These are phyloP conservation scores for Hypomyces rosellus DNA, from an alignment of 2,329 filamentous ascomycete genomes.

Conservation along the genomic window DNA sequence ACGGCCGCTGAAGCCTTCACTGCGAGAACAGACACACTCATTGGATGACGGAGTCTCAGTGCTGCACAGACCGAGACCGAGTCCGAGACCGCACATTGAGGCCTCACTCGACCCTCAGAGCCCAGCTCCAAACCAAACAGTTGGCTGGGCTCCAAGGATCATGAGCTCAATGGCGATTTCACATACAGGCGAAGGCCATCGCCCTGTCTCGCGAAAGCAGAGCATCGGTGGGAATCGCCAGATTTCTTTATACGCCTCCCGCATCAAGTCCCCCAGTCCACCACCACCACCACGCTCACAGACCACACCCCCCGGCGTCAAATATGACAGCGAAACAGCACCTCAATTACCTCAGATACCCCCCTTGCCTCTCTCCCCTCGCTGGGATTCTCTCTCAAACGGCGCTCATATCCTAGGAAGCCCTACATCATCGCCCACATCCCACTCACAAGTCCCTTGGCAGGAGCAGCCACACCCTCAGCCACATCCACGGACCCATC, in stretches of 20 bases:
- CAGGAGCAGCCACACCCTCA: slow-evolving; percentile 21
- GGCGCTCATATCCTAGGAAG: slow-evolving; percentile 21
- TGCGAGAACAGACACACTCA: neutral
- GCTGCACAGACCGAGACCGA: too few relatives aligned
- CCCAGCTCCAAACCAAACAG: slow-evolving; percentile 10
- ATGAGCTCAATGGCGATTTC: slow-evolving; percentile 19
- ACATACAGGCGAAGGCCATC: slow-evolving; percentile 11
- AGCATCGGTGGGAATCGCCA: slow-evolving; percentile 15
- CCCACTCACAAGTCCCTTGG: slow-evolving; percentile 9
- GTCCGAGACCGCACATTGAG: neutral
- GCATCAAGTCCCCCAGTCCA: slow-evolving; percentile 14
- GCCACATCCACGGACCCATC: slow-evolving; percentile 13
- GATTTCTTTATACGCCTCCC: slow-evolving; percentile 18
- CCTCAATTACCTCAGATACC: slow-evolving; percentile 24
- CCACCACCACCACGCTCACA: slow-evolving; percentile 13
- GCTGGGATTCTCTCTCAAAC: slow-evolving; percentile 40
- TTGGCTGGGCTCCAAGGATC: slow-evolving; percentile 15
- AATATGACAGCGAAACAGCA: slow-evolving; percentile 1
- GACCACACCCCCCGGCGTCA: slow-evolving; percentile 4
- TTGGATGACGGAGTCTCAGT: neutral
- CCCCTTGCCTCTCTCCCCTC: slow-evolving; percentile 30
- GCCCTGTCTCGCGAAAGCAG: slow-evolving; percentile 9
- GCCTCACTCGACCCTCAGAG: slow-evolving; percentile 9
- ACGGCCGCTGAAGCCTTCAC: slow-evolving; percentile 5
- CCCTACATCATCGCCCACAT: slow-evolving; percentile 14